Evolutionary conservation across 352 stramenopile species (phyloP).

Genomic region (Peronospora farinosa): DNA sequence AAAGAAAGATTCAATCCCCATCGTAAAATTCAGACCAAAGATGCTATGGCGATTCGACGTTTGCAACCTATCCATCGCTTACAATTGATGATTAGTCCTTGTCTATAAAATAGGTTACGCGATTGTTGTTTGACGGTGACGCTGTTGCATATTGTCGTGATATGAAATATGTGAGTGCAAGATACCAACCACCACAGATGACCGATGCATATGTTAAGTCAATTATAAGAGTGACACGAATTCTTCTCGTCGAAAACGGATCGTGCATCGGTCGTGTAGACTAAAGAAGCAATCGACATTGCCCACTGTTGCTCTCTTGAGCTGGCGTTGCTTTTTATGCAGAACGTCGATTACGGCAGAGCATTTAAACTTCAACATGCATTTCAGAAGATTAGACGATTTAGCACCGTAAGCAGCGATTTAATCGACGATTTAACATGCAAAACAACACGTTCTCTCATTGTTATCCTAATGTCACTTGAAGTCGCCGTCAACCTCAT

Average conservation of each 20-base stretch:
- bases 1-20: too few relatives aligned
- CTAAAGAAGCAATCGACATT: background rate
- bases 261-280: background rate
- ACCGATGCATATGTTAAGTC: too few relatives aligned
- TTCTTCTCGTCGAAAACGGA: background rate
- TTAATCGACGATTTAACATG: slow-evolving; percentile 8
- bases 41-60: too few relatives aligned
- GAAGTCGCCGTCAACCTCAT: background rate
- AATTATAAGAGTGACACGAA: too few relatives aligned
- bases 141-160: too few relatives aligned
- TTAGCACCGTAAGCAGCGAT: slow-evolving; percentile 7
- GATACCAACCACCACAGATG: too few relatives aligned
- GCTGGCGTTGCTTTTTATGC: slow-evolving; percentile 6
- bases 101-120: too few relatives aligned
- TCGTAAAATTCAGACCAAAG: too few relatives aligned
- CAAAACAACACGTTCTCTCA: background rate
- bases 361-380: slow-evolving; percentile 27
- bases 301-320: background rate
- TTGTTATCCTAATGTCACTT: background rate
- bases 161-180: too few relatives aligned
- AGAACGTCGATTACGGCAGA: background rate
- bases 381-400: slow-evolving; percentile 24
- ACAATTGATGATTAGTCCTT: too few relatives aligned
- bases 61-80: too few relatives aligned
- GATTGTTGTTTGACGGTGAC: too few relatives aligned